Evolutionary conservation across 345 rosid genomes (phyloP).

Genomic region (Rhodomyrtus tomentosa): DNA sequence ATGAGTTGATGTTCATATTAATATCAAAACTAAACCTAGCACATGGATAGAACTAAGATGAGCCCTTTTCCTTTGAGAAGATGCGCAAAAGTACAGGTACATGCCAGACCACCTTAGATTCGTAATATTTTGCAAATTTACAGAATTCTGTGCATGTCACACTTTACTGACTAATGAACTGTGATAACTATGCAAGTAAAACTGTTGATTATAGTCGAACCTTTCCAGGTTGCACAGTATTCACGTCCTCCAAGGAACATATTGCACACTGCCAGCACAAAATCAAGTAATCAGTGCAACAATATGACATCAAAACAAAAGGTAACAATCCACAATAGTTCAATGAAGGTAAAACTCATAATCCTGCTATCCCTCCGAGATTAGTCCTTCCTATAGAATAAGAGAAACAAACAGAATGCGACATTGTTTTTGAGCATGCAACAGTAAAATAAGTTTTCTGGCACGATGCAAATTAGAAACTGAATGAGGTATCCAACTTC

Average conservation of each 20-base stretch:
- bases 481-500: background rate
- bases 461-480: background rate
- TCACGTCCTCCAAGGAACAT: conserved; percentile 88
- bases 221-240: conserved; percentile 73
- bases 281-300: background rate
- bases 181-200: background rate
- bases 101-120: background rate
- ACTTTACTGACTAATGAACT: background rate
- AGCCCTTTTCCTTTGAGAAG: background rate
- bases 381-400: background rate
- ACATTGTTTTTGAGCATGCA: background rate
- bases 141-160: background rate
- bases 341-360: background rate
- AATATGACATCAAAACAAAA: background rate
- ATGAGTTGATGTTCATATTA: background rate
- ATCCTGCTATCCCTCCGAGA: background rate
- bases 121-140: background rate
- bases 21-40: background rate
- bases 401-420: background rate
- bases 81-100: background rate
- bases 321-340: background rate
- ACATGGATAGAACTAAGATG: background rate
- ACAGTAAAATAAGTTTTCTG: background rate
- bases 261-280: conserved; percentile 52
- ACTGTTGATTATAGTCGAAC: conserved; percentile 11